Evolutionary conservation across 331 rosid genomes (phyloP).

Genomic region (Arachis monticola): DNA sequence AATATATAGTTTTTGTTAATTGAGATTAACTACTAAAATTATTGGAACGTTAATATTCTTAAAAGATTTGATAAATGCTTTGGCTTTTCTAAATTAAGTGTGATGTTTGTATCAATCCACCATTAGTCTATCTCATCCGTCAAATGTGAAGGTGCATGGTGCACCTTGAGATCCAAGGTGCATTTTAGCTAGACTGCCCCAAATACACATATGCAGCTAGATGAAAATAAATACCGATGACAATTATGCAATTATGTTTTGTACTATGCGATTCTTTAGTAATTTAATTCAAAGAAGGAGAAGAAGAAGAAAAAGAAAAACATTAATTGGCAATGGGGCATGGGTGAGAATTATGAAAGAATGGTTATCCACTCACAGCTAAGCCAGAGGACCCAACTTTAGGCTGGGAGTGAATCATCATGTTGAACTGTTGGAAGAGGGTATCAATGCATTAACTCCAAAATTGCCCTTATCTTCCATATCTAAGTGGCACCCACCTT

Average conservation of each 20-base stretch:
- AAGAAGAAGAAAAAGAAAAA: background rate
- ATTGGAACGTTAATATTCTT: no score
- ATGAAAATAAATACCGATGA: background rate
- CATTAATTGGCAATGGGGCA: conserved; percentile 43
- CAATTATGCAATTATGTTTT: background rate
- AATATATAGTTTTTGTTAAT: no score
- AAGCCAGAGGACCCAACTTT: conserved; percentile 40
- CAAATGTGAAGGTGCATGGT: no score
- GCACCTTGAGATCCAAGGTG: no score
- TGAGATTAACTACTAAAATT: no score
- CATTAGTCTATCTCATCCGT: no score
- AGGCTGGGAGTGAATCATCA: conserved; percentile 1
- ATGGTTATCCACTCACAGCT: conserved; percentile 51
- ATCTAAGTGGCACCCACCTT: conserved; percentile 56
- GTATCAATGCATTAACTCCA: conserved; percentile 47
- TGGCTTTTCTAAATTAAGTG: no score
- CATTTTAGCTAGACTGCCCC: no score
- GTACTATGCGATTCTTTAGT: background rate
- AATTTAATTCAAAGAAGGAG: conserved; percentile 2
- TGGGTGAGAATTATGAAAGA: conserved; percentile 12
- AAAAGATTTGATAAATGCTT: no score
- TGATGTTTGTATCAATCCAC: no score
- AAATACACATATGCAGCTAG: conserved; percentile 15
- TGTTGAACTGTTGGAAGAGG: conserved; percentile 22
- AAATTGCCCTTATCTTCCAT: conserved; percentile 53